These are phyloP conservation scores for Pythium oligandrum DNA, from an alignment of 352 stramenopile species.

Conservation along the genomic window DNA sequence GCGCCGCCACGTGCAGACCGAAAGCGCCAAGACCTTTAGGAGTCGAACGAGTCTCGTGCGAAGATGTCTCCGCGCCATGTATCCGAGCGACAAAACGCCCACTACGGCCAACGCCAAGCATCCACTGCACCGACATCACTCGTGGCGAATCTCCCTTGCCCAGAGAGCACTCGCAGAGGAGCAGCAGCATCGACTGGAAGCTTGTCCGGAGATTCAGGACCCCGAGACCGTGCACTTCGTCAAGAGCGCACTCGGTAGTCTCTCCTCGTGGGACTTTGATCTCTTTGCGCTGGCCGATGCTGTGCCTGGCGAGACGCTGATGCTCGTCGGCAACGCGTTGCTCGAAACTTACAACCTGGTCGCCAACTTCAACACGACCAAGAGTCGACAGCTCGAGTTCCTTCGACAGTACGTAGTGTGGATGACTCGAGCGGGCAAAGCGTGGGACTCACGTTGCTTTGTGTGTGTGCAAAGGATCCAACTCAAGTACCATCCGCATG, in stretches of 20 bases:
- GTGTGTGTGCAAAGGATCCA: constrained; percentile 31
- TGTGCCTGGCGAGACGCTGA: constrained; percentile 50
- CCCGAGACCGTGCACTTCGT: constrained; percentile 35
- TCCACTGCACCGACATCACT: constrained; percentile 4
- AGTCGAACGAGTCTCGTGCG: constrained; percentile 70
- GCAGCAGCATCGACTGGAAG: constrained; percentile 36
- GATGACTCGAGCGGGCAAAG: no score
- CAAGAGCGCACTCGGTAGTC: constrained; percentile 44
- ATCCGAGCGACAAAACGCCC: constrained; percentile 32
- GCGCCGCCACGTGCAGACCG: constrained; percentile 18
- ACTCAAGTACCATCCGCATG: constrained; percentile 58
- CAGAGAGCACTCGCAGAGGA: constrained; percentile 23
- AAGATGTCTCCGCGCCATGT: constrained; percentile 69
- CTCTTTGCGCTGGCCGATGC: constrained; percentile 54
- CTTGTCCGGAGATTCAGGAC: constrained; percentile 52
- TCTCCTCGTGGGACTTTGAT: constrained; percentile 69
- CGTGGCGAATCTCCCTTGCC: constrained; percentile 20
- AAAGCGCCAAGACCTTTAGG: constrained; percentile 65
- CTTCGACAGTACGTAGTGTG: constrained; percentile 48
- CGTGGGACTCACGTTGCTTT: not conserved
- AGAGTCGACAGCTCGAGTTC: constrained; percentile 46
- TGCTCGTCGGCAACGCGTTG: constrained; percentile 70
- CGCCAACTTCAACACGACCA: constrained; percentile 56
- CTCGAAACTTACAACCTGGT: constrained; percentile 67
- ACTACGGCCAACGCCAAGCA: not conserved